phyloP scores from a whole-genome alignment of 2,329 filamentous ascomycete species.

The Xylaria sp. region DNA sequence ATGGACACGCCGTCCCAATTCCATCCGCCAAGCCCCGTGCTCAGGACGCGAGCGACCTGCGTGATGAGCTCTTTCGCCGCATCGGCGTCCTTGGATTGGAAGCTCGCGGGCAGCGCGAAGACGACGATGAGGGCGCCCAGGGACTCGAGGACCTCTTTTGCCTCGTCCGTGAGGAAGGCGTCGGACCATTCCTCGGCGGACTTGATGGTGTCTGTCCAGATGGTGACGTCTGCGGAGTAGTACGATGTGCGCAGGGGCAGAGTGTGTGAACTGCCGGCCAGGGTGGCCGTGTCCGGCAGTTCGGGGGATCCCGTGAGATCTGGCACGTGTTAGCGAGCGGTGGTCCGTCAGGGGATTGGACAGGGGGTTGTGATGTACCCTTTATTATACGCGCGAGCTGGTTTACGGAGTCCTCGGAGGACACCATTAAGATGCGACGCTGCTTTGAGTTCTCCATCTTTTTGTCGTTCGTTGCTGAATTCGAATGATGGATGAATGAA shows the following conservation, averaged over 20 bases:
- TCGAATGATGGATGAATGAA: background rate
- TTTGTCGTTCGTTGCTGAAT: background rate
- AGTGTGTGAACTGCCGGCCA: constrained; percentile 56
- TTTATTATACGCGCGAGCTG: constrained; percentile 48
- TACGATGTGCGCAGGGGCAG: constrained; percentile 54
- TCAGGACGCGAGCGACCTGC: constrained; percentile 51
- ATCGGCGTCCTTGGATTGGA: constrained; percentile 22
- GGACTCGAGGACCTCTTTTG: constrained; percentile 55
- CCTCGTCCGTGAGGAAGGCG: constrained; percentile 56
- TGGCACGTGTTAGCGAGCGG: too few relatives aligned
- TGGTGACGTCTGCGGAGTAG: constrained; percentile 55
- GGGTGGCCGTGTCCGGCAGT: constrained; percentile 33
- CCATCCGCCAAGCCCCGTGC: constrained; percentile 54
- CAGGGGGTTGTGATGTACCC: constrained; percentile 36
- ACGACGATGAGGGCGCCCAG: constrained; percentile 56
- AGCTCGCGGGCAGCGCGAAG: constrained; percentile 39
- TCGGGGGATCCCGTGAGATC: constrained; percentile 49
- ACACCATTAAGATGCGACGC: constrained; percentile 54
- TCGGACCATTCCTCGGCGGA: constrained; percentile 45
- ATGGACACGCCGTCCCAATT: constrained; percentile 60
- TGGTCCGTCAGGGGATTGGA: background rate
- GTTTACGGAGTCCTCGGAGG: constrained; percentile 41
- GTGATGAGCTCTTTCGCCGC: constrained; percentile 41
- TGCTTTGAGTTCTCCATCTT: constrained; percentile 43
- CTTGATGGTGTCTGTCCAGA: constrained; percentile 57